Evolutionary conservation across 2,329 filamentous ascomycete genomes (phyloP).

Genomic region (Phialemonium atrogriseum): DNA sequence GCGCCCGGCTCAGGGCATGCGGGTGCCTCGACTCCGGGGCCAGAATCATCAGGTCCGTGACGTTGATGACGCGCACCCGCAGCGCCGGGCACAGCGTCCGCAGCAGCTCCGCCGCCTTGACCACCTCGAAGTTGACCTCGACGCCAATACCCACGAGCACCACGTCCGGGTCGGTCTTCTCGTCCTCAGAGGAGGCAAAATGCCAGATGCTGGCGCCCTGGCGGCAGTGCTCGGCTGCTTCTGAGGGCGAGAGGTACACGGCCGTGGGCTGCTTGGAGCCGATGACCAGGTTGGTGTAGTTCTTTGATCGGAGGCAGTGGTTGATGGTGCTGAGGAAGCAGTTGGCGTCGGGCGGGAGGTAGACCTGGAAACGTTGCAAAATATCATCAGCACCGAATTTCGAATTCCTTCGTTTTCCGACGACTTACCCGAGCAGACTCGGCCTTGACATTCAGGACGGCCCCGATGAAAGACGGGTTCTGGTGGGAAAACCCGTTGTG

Average conservation of each 20-base stretch:
- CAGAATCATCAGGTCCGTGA: constrained; percentile 58
- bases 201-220: constrained; percentile 52
- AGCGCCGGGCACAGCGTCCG: constrained; percentile 39
- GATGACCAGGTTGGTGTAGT: constrained; percentile 61
- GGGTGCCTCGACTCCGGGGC: constrained; percentile 47
- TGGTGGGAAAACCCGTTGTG: constrained; percentile 64
- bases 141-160: constrained; percentile 57
- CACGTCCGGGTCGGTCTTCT: constrained; percentile 44
- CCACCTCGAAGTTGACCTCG: constrained; percentile 57
- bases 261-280: constrained; percentile 58
- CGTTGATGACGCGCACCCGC: constrained; percentile 54
- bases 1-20: constrained; percentile 42
- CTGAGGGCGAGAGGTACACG: constrained; percentile 49
- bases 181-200: constrained; percentile 47
- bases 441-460: constrained; percentile 56
- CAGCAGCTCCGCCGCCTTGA: constrained; percentile 51
- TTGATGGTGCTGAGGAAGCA: constrained; percentile 57
- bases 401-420: no score
- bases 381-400: no score
- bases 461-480: constrained; percentile 60
- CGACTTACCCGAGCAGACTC: constrained; percentile 38
- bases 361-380: constrained; percentile 43
- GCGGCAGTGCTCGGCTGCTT: constrained; percentile 52
- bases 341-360: constrained; percentile 59
- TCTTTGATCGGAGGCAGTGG: constrained; percentile 53